Conservation (phyloP, 2,329 filamentous ascomycete species). For the Metarhizium humberi region DNA sequence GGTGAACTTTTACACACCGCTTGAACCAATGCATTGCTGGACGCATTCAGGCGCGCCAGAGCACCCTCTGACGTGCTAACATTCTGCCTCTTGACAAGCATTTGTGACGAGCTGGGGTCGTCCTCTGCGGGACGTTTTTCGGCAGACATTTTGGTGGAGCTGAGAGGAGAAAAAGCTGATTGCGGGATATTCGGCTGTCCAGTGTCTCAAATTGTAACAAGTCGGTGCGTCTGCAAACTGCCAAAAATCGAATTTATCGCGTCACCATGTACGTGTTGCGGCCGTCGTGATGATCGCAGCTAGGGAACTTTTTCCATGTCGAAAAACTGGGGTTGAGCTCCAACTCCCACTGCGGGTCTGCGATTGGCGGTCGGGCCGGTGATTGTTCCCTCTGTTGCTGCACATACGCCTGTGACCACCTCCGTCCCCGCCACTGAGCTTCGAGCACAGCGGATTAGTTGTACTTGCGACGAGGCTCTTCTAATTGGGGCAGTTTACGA, state of each 20-base stretch:
- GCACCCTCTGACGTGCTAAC: constrained; percentile 38
- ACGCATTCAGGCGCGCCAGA: constrained; percentile 41
- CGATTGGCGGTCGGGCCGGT: constrained; percentile 24
- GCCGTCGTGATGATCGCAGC: constrained; percentile 5
- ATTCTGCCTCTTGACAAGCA: constrained; percentile 86
- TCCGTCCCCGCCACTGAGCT: background rate
- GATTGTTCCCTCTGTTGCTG: constrained; percentile 18
- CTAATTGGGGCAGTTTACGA: background rate
- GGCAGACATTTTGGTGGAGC: constrained; percentile 58
- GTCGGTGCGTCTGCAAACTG: background rate
- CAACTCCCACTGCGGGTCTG: constrained; percentile 1
- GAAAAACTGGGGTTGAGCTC: background rate
- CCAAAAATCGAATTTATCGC: background rate
- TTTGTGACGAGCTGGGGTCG: constrained; percentile 68
- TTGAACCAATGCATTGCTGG: constrained; percentile 39
- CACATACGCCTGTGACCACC: background rate
- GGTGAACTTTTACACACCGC: constrained; percentile 28
- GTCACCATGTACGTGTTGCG: background rate
- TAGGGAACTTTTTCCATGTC: background rate
- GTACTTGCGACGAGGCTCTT: background rate
- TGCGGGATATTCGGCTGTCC: background rate
- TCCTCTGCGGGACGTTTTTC: constrained; percentile 89
- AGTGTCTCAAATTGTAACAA: background rate
- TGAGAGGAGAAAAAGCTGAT: constrained; percentile 14
- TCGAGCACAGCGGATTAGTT: background rate